A percentile compares a stretch with the other conserved stretches of the same genome.
Evolutionary conservation across 805 yeast genomes (phyloP).

Genomic region (Saccharomyces paradoxus): DNA sequence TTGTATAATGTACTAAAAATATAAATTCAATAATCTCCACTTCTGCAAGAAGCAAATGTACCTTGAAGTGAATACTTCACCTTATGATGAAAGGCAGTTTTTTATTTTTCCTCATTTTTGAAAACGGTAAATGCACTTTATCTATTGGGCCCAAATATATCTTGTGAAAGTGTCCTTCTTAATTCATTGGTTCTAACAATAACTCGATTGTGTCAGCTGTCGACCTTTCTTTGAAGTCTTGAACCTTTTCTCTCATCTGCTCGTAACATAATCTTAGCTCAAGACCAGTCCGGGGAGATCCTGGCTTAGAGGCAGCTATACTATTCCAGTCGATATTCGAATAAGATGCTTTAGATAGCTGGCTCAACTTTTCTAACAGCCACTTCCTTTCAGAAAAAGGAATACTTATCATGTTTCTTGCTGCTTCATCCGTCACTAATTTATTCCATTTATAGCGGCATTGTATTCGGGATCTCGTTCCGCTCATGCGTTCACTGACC

Average conservation of each 20-base stretch:
- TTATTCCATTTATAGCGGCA: constrained; percentile 95
- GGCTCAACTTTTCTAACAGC: constrained; percentile 41
- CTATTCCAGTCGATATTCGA: constrained; percentile 48
- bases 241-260: constrained; percentile 44
- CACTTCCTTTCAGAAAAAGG: constrained; percentile 42
- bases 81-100: neutral
- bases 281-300: constrained; percentile 44
- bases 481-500: constrained; percentile 84
- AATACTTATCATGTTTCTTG: constrained; percentile 37
- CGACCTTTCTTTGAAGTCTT: constrained; percentile 39
- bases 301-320: constrained; percentile 40
- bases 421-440: constrained; percentile 52
- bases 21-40: constrained; percentile 3
- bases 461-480: constrained; percentile 82
- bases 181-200: constrained; percentile 11
- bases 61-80: neutral
- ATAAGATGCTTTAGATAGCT: constrained; percentile 35
- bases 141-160: neutral
- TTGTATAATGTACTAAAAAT: constrained; percentile 23
- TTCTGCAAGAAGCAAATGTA: neutral
- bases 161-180: neutral
- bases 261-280: constrained; percentile 60
- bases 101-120: neutral
- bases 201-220: constrained; percentile 31
- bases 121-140: neutral